Percentiles rank a stretch among this genome's conserved stretches.
Conservation (phyloP, 1,284 basidiomycete genomes). For the Cutaneotrichosporon sp. region DNA sequence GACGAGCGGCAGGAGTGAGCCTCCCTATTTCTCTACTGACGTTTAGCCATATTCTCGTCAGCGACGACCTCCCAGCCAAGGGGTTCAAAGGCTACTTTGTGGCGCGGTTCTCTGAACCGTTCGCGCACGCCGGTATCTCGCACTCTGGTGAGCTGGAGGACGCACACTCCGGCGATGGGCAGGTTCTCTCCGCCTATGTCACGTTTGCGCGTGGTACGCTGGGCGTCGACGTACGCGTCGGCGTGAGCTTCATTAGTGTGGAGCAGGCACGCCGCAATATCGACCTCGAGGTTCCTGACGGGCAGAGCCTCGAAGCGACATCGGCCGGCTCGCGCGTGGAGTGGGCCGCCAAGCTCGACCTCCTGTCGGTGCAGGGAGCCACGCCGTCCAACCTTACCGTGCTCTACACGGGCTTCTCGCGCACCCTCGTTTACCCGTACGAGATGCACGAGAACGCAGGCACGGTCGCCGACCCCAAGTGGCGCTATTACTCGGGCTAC, state of each 20-base stretch:
- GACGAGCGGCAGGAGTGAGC: conserved; percentile 73
- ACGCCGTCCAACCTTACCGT: conserved; percentile 36
- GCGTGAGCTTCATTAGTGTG: conserved; percentile 73
- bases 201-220: conserved; percentile 55
- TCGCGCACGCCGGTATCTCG: conserved; percentile 41
- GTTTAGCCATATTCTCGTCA: conserved; percentile 43
- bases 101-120: conserved; percentile 64
- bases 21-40: conserved; percentile 39
- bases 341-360: conserved; percentile 72
- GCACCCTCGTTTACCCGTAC: conserved; percentile 66
- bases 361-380: conserved; percentile 62
- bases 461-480: conserved; percentile 30
- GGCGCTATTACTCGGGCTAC: conserved; percentile 66
- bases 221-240: conserved; percentile 64
- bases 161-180: conserved; percentile 32
- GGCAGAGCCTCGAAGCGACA: conserved; percentile 63
- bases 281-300: conserved; percentile 55
- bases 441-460: conserved; percentile 65
- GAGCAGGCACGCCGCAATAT: conserved; percentile 69
- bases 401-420: conserved; percentile 36
- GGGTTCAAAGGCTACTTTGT: conserved; percentile 70
- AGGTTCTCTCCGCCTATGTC: conserved; percentile 62
- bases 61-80: conserved; percentile 55
- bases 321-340: conserved; percentile 60
- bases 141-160: not conserved